Base-by-base conservation (phyloP, 768 basidiomycete species). In the Agaricus subrufescens region DNA sequence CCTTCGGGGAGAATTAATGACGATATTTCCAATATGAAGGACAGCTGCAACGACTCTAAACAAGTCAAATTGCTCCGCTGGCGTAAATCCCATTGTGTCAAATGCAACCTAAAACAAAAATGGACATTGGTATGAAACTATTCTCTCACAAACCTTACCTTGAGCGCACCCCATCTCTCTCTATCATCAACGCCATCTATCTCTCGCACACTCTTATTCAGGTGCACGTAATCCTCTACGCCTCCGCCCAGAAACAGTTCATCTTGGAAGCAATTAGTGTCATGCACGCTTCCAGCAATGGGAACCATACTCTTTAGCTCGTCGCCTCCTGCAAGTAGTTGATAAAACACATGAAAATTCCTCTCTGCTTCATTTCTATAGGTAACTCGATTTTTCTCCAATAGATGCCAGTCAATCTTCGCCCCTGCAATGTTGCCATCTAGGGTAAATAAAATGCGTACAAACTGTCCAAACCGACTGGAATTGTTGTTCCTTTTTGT, bases 401-500 rank as follows among this genome's bases (percentile, higher is more conserved):
- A 74, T 30, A 99, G 76, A 68, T 99, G 98, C 97, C 97, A 98
- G 69, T 99, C 95, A 58, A 98, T 94, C 66, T 94, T 97, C 26
- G 97, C 97, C 0, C 97, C 97, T 0, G 94, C 90, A 56, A 99
- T 99, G 61, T 92, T 93, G 2, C 96, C 95, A 61, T 91, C 86
- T 0, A 90, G 86, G 1, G 91, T 84, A 71, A 99, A 99, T 66
- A 87, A 89, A 58, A 99, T 98, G 45, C 94, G 81, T 47, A 99
- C 91, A 68, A 99, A 99, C 72, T 99, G 98, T 31, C 94, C 95
- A 68, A 99, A 99, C 39, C 97, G 89, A 80, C 91, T 94, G 1
- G 97, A 98, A 67, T 99, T 99, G 71, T 98, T 98, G 67, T 99
- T 99, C 46, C 95, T 79, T 71, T 97, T 91, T 0, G 97, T 98